phyloP scores from a whole-genome alignment of 1,139 yeast species.

The Blastobotrys capitulatus region DNA sequence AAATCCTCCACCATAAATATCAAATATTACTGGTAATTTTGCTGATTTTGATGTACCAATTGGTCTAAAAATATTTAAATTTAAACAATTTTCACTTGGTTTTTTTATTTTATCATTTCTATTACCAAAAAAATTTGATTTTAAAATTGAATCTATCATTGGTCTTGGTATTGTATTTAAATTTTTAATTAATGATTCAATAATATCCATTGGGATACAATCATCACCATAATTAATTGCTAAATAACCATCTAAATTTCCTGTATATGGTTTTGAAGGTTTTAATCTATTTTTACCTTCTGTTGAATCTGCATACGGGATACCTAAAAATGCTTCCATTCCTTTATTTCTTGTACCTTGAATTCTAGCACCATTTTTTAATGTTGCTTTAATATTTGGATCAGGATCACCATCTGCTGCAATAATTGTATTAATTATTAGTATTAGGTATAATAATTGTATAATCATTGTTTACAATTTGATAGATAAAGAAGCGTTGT shows the following conservation, averaged over 20 bases:
- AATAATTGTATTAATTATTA: not conserved
- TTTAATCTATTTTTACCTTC: conserved; percentile 19
- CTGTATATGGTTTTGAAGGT: conserved; percentile 10
- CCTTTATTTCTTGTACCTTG: not conserved
- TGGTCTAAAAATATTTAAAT: conserved; percentile 21
- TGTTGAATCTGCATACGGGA: conserved; percentile 26
- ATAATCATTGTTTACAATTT: too few species aligned
- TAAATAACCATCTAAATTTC: conserved; percentile 8
- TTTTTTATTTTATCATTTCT: too few species aligned
- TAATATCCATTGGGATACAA: conserved; percentile 10
- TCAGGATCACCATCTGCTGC: not conserved
- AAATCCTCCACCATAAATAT: conserved; percentile 38
- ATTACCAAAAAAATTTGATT: not conserved
- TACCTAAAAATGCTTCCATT: conserved; percentile 11
- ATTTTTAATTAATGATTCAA: not conserved
- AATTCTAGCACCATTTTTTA: not conserved
- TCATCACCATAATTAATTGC: conserved; percentile 10
- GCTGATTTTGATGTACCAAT: conserved; percentile 10
- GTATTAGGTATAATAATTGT: not conserved
- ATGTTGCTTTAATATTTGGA: not conserved
- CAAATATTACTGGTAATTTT: conserved; percentile 31
- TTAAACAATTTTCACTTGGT: conserved; percentile 21
- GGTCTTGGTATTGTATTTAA: not conserved
- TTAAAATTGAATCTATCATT: not conserved
- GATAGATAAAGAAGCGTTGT: too few species aligned